These are phyloP conservation scores for Cryptococcus jaspeensis DNA, from an alignment of 1,284 basidiomycete genomes.

Conservation along the genomic window DNA sequence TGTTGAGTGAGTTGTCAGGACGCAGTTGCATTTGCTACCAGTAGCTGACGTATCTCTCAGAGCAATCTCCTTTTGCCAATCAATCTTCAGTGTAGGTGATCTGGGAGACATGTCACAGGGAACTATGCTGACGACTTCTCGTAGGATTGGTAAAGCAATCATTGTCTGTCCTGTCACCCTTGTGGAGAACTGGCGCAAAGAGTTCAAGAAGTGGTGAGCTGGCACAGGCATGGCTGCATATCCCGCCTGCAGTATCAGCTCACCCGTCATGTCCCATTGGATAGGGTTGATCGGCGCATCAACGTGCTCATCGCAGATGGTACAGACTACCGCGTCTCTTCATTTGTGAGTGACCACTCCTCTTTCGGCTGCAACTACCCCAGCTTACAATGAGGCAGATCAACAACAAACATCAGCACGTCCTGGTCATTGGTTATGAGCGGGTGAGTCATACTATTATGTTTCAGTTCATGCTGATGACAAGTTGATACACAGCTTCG, in stretches of 20 bases:
- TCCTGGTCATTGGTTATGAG: slow-evolving; percentile 95
- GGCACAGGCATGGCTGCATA: background rate
- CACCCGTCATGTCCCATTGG: background rate
- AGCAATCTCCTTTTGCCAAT: slow-evolving; percentile 75
- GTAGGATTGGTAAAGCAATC: slow-evolving; percentile 69
- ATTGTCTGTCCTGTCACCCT: slow-evolving; percentile 95
- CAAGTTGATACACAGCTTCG: slow-evolving; percentile 57
- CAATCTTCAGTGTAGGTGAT: slow-evolving; percentile 55
- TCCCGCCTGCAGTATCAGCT: background rate
- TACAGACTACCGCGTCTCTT: slow-evolving; percentile 64
- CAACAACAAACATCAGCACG: slow-evolving; percentile 66
- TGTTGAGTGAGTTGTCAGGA: slow-evolving; percentile 64
- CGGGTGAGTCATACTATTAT: slow-evolving; percentile 45
- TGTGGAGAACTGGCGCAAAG: slow-evolving; percentile 93
- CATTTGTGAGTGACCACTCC: slow-evolving; percentile 69
- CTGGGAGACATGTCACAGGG: background rate
- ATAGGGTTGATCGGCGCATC: slow-evolving; percentile 18
- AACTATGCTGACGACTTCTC: background rate
- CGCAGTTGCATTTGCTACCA: slow-evolving; percentile 3
- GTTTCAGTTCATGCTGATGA: background rate
- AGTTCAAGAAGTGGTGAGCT: slow-evolving; percentile 85
- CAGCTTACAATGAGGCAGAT: slow-evolving; percentile 19
- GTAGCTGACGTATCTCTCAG: slow-evolving; percentile 18
- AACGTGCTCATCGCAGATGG: slow-evolving; percentile 77
- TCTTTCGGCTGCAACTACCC: background rate